Evolutionary conservation across 2,329 filamentous ascomycete genomes (phyloP).

Genomic region (Pseudogymnoascus sp.): DNA sequence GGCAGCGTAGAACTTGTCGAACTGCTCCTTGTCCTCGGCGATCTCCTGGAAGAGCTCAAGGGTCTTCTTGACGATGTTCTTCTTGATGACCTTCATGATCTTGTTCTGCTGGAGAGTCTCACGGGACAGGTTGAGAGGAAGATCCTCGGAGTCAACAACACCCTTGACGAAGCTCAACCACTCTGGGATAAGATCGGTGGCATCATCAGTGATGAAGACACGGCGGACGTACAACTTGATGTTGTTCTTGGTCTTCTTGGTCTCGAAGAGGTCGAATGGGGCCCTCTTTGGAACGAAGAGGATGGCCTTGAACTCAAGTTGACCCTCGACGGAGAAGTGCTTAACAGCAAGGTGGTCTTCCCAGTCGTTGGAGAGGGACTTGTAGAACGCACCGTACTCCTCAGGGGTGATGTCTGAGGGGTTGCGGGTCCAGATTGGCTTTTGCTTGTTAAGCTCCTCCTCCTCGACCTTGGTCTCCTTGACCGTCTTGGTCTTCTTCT

Average conservation of each 20-base stretch:
- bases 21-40: slow-evolving; percentile 98
- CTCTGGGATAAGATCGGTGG: slow-evolving; percentile 97
- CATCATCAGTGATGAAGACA: slow-evolving; percentile 99
- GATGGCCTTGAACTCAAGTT: slow-evolving; percentile 99
- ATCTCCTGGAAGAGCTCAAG: slow-evolving; percentile 99
- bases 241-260: slow-evolving; percentile 99
- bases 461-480: slow-evolving; percentile 98
- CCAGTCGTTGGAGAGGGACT: slow-evolving; percentile 99
- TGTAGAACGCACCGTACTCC: slow-evolving; percentile 99
- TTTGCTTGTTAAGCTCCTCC: slow-evolving; percentile 99
- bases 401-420: slow-evolving; percentile 88
- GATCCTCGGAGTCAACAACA: slow-evolving; percentile 99
- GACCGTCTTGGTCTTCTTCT: slow-evolving; percentile 98
- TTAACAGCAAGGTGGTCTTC: slow-evolving; percentile 99
- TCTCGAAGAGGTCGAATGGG: slow-evolving; percentile 99
- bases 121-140: slow-evolving; percentile 98
- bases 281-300: slow-evolving; percentile 99
- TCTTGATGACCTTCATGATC: slow-evolving; percentile 99
- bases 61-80: slow-evolving; percentile 99
- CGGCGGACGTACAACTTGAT: slow-evolving; percentile 99
- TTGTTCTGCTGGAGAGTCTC: slow-evolving; percentile 99
- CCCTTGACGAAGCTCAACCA: slow-evolving; percentile 99
- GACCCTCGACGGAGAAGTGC: slow-evolving; percentile 99
- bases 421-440: slow-evolving; percentile 99
- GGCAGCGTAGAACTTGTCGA: slow-evolving; percentile 99